Percentiles rank a stretch among this genome's conserved stretches.
Evolutionary conservation across 2,329 filamentous ascomycete species (phyloP).

Genomic region (Aspergillus sp.): DNA sequence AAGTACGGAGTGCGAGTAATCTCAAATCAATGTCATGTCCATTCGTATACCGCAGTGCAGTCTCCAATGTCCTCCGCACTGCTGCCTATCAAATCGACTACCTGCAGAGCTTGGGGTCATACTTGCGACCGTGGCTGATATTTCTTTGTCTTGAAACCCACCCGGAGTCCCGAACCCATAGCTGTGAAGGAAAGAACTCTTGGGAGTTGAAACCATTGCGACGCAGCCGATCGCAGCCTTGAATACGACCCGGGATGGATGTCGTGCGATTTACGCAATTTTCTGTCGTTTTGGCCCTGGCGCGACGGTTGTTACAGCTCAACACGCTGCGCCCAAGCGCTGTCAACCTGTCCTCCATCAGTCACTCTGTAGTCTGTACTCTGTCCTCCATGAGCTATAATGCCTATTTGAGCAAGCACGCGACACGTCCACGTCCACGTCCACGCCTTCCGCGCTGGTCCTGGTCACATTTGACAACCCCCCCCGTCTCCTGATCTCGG

Average conservation of each 20-base stretch:
- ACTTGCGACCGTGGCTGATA: neutral
- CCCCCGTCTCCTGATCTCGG: no score
- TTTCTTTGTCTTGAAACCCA: neutral
- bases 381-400: neutral
- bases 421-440: neutral
- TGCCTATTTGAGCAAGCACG: neutral
- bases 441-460: neutral
- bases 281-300: no score
- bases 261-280: neutral
- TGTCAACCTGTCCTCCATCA: no score
- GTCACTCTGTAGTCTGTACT: no score
- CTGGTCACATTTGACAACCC: no score
- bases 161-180: neutral
- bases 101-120: neutral
- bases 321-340: neutral
- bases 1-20: no score
- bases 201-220: neutral
- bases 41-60: neutral
- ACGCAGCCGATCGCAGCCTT: neutral
- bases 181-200: neutral
- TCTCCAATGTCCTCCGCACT: neutral
- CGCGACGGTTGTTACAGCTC: neutral
- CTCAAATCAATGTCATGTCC: neutral
- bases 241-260: neutral
- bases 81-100: neutral